phyloP scores from a whole-genome alignment of 148 eudicot species.

The Drosera capensis region DNA sequence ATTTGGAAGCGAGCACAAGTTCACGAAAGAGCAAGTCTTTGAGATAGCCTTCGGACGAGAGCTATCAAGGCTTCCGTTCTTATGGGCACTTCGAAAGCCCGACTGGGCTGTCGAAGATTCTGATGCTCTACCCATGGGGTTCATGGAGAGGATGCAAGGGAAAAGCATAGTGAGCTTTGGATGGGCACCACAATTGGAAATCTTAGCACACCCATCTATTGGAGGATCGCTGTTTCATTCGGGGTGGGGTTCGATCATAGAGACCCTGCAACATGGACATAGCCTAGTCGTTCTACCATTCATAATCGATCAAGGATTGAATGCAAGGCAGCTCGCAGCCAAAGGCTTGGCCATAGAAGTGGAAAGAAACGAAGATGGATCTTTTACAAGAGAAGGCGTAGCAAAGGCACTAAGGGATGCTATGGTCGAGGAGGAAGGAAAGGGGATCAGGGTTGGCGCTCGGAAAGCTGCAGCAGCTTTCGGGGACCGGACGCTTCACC shows the following conservation, averaged over 20 bases:
- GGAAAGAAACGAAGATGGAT: constrained; percentile 8
- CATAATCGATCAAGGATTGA: constrained; percentile 6
- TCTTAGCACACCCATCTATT: constrained; percentile 4
- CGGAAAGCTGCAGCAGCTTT: neutral
- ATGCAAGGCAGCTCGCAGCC: constrained; percentile 4
- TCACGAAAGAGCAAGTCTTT: constrained; percentile 10
- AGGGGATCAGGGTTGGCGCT: neutral
- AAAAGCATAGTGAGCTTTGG: neutral
- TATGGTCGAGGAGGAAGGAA: constrained; percentile 6
- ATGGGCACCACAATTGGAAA: constrained; percentile 1
- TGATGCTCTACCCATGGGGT: constrained; percentile 1
- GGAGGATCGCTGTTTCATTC: constrained; percentile 8
- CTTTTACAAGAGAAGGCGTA: constrained; percentile 4
- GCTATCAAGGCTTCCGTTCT: constrained; percentile 6
- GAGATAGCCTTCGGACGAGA: constrained; percentile 10
- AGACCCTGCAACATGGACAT: constrained; percentile 3
- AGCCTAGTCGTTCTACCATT: constrained; percentile 5
- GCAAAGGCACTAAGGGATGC: constrained; percentile 1
- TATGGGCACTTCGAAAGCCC: constrained; percentile 10
- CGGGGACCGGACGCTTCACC: constrained; percentile 7
- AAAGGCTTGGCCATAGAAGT: constrained; percentile 4
- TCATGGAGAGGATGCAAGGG: neutral
- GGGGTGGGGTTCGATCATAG: constrained; percentile 8
- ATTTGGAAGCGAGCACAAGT: constrained; percentile 9
- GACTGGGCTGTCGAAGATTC: constrained; percentile 2